Evolutionary conservation across 2,329 filamentous ascomycete genomes (phyloP).

Genomic region (Sporothrix dimorphospora): DNA sequence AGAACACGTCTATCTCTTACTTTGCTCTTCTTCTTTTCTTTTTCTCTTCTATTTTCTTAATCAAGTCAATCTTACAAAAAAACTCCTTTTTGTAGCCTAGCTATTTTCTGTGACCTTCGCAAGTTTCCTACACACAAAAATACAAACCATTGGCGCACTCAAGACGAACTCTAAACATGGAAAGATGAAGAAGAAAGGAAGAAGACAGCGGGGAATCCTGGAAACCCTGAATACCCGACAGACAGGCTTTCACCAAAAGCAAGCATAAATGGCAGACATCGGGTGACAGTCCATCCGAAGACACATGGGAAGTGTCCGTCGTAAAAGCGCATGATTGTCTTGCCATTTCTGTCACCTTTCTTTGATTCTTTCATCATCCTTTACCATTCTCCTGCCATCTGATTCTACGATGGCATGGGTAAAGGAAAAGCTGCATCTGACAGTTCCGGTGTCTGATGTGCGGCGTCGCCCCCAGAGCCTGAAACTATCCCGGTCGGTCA

Average conservation of each 20-base stretch:
- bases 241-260: not conserved
- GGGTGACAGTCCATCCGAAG: not conserved
- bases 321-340: not conserved
- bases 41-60: constrained; percentile 12
- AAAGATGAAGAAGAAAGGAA: not conserved
- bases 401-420: not conserved
- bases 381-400: not conserved
- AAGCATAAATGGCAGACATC: constrained; percentile 11
- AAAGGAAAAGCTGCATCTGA: constrained; percentile 3
- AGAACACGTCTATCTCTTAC: not conserved
- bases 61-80: constrained; percentile 15
- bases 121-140: not conserved
- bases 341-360: not conserved
- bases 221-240: not conserved
- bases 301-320: too few relatives aligned
- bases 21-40: not conserved
- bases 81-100: constrained; percentile 2
- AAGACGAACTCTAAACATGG: not conserved
- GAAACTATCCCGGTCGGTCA: constrained; percentile 18
- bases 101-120: not conserved
- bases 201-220: not conserved
- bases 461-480: not conserved
- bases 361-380: not conserved
- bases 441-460: constrained; percentile 24
- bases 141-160: constrained; percentile 3